phyloP scores from a whole-genome alignment of 73 alveolate genomes.

The Symbiodinium pilosum region DNA sequence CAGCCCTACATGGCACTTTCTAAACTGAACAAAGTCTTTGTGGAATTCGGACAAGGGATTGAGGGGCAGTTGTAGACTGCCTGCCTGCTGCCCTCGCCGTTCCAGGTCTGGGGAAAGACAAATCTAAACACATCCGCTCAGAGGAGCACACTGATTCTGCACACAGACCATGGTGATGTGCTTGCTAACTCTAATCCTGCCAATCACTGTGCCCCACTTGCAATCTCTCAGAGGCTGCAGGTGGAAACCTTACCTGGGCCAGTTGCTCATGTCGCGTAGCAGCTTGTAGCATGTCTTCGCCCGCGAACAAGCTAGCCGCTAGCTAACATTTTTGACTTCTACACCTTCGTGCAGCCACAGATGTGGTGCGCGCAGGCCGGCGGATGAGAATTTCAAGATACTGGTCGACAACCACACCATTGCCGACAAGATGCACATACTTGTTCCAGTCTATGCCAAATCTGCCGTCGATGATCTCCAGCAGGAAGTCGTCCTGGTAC shows the following conservation, averaged over 20 bases:
- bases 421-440: slow-evolving; percentile 31
- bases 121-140: too few species aligned
- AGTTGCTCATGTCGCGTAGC: neutral
- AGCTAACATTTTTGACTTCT: too few species aligned
- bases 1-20: too few species aligned
- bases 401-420: too few species aligned
- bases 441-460: slow-evolving; percentile 65
- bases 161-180: neutral
- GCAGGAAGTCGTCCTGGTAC: slow-evolving; percentile 60
- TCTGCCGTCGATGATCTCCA: slow-evolving; percentile 72
- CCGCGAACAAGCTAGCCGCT: too few species aligned
- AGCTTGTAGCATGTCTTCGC: neutral
- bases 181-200: too few species aligned
- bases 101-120: neutral
- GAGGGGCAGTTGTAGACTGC: neutral
- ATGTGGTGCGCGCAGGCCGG: too few species aligned
- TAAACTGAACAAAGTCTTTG: neutral
- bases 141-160: too few species aligned
- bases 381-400: too few species aligned
- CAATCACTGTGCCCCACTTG: too few species aligned
- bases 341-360: too few species aligned
- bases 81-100: neutral
- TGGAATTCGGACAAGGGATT: neutral
- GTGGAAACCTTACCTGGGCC: neutral
- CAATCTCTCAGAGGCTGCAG: neutral